phyloP scores from a whole-genome alignment of 2,329 filamentous ascomycete species.

The Xylariomycetidae sp. region DNA sequence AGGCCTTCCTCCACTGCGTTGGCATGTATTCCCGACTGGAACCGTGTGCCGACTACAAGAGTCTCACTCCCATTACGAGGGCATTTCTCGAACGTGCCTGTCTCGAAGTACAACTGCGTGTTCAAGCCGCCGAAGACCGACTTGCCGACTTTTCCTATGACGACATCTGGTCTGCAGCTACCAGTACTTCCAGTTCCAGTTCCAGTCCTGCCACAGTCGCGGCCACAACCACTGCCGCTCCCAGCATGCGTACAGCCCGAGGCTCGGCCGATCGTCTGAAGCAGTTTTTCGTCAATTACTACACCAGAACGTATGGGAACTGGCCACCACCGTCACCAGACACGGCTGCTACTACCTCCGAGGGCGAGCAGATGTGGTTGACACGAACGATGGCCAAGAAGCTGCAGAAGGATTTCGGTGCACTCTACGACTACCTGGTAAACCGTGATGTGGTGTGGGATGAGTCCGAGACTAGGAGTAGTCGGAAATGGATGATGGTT shows the following conservation, averaged over 20 bases:
- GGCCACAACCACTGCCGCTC: background rate
- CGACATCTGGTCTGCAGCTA: constrained; percentile 50
- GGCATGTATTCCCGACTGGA: constrained; percentile 57
- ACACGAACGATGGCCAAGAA: constrained; percentile 49
- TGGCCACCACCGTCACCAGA: constrained; percentile 49
- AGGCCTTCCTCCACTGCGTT: constrained; percentile 60
- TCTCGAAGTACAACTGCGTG: constrained; percentile 55
- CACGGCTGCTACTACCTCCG: constrained; percentile 21
- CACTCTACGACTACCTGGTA: constrained; percentile 65
- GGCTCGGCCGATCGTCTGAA: constrained; percentile 54
- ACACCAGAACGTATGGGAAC: constrained; percentile 46
- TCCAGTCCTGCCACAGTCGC: background rate
- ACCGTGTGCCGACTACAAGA: constrained; percentile 47
- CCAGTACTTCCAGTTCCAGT: background rate
- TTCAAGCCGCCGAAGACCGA: constrained; percentile 57
- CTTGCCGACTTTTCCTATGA: constrained; percentile 53
- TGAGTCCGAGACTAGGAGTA: constrained; percentile 51
- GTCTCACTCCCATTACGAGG: constrained; percentile 54
- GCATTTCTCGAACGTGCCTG: constrained; percentile 56
- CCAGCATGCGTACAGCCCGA: no score
- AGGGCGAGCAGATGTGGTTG: constrained; percentile 51
- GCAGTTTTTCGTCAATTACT: constrained; percentile 54
- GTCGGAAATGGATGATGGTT: constrained; percentile 60
- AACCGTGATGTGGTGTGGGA: constrained; percentile 63
- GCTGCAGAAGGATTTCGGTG: constrained; percentile 61